phyloP scores from a whole-genome alignment of 1,284 basidiomycete genomes.

The Austropuccinia psidii region DNA sequence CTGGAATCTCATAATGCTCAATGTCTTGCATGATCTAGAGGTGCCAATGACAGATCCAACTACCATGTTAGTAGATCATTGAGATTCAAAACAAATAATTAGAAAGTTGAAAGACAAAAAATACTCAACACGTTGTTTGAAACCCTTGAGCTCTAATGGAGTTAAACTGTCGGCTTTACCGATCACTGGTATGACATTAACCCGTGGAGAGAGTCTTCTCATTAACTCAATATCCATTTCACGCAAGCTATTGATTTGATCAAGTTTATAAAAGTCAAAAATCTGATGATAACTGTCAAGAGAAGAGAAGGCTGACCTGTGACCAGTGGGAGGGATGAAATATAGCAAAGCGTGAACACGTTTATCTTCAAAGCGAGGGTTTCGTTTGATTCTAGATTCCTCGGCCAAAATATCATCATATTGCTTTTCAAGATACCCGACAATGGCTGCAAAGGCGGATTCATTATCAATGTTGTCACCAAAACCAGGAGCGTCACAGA shows the following conservation, averaged over 20 bases:
- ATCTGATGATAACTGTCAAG: neutral
- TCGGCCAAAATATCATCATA: slow-evolving; percentile 99
- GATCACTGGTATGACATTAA: slow-evolving; percentile 98
- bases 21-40: slow-evolving; percentile 98
- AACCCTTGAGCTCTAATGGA: slow-evolving; percentile 77
- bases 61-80: neutral
- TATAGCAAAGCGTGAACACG: slow-evolving; percentile 86
- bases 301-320: slow-evolving; percentile 49
- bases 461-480: slow-evolving; percentile 99
- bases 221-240: slow-evolving; percentile 99
- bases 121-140: slow-evolving; percentile 81
- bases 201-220: slow-evolving; percentile 88
- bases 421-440: slow-evolving; percentile 94
- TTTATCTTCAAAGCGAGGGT: slow-evolving; percentile 98
- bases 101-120: neutral
- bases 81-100: neutral
- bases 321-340: slow-evolving; percentile 92
- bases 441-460: slow-evolving; percentile 63
- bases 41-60: neutral
- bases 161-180: slow-evolving; percentile 96
- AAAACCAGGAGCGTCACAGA: slow-evolving; percentile 98
- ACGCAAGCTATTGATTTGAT: slow-evolving; percentile 53
- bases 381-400: slow-evolving; percentile 98
- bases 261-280: neutral
- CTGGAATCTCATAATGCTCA: slow-evolving; percentile 93